Base-by-base conservation (phyloP, 495 filamentous ascomycete genomes). In the Hypoxylon lienhwacheense region DNA sequence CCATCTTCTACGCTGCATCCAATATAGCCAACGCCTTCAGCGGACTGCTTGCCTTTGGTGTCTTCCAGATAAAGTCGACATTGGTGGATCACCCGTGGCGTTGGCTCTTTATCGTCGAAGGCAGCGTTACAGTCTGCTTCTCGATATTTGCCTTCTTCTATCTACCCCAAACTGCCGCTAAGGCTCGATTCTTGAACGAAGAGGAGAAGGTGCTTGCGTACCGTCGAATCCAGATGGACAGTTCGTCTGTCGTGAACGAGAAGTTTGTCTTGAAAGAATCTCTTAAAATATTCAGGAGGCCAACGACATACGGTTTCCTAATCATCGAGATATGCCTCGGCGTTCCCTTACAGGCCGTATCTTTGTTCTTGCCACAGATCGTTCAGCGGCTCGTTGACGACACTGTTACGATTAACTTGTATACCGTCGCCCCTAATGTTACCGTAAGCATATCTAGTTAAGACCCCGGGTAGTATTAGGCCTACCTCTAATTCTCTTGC, bases 31-130 rank as follows among this genome's bases (percentile, higher is more conserved):
- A 80, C 34, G 88, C 86, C 16, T 90, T 90, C 61, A 80, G 81
- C 1, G 88, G 87, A 5, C 73, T 91, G 1, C 75, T 92, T 14
- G 83, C 88, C 0, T 90, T 87, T 45, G 88, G 85, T 0, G 83
- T 88, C 2, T 89, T 91, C 67, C 87, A 85, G 45, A 90, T 90
- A 61, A 47, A 53, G 12, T 67, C 65, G 11, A 46, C 43, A 3
- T 26, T 63, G 7, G 55, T 67, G 49, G 84, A 65, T 14, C 70
- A 79, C 45, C 70, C 76, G 14, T 92, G 88, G 88, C 75, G 83
- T 2, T 90, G 89, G 65, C 80, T 91, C 5, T 92, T 92, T 65
- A 70, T 91, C 40, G 83, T 91, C 25, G 87, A 92, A 54, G 88
- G 88, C 2, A 50, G 69, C 5, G 74, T 75, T 53, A 88, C 87